phyloP scores from a whole-genome alignment of 345 rosid genomes.

The Jatropha curcas region DNA sequence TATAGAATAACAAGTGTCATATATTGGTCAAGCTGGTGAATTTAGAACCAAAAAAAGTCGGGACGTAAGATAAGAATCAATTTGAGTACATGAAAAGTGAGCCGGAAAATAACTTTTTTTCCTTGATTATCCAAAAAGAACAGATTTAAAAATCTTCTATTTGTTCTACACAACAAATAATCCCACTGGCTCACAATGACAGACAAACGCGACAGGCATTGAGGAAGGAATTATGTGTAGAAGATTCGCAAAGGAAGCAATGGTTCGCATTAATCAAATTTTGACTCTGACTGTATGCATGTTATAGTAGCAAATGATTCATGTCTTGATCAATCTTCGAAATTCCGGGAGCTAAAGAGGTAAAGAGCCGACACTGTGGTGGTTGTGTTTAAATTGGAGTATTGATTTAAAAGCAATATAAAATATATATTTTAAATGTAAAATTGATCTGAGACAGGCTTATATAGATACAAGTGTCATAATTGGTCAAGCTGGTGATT shows the following conservation, averaged over 20 bases:
- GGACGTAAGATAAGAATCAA: constrained; percentile 13
- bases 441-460: constrained; percentile 8
- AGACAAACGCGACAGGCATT: constrained; percentile 15
- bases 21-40: constrained; percentile 18
- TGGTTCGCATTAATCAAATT: constrained; percentile 20
- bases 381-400: neutral
- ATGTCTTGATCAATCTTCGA: constrained; percentile 21
- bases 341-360: constrained; percentile 24
- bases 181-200: constrained; percentile 24
- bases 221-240: constrained; percentile 9
- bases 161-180: constrained; percentile 24
- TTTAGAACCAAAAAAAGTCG: constrained; percentile 8
- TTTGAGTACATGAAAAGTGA: constrained; percentile 18
- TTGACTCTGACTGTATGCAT: constrained; percentile 16
- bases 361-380: neutral
- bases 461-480: constrained; percentile 22
- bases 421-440: neutral
- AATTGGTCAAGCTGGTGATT: constrained; percentile 19
- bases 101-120: constrained; percentile 5
- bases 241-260: constrained; percentile 18
- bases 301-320: constrained; percentile 11
- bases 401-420: neutral
- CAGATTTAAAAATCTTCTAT: constrained; percentile 24
- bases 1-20: constrained; percentile 21
- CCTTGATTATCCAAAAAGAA: constrained; percentile 12